Base-by-base conservation (phyloP, 371 early-diverging fungal species). In the Rhizomucor pusillus region DNA sequence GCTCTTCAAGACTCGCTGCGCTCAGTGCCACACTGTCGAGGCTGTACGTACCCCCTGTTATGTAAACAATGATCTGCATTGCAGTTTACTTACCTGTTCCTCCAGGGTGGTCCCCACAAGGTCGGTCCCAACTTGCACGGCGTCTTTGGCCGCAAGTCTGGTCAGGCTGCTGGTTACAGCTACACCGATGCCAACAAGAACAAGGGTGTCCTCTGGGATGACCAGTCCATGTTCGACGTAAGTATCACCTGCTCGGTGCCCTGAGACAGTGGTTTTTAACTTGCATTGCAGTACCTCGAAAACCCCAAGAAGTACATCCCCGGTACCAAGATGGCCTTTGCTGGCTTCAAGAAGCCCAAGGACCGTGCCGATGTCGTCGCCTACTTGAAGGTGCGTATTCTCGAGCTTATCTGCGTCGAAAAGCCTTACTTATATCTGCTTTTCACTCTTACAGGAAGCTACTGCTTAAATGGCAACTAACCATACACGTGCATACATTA, bases 1-100 rank as follows among this genome's bases (percentile, higher is more conserved):
- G 87, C 94, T 97, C 79, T 98, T 98, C 92, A 94, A 96, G 88
- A 97, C 97, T 65, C 92, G 98, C 60, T 98, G 98, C 67, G 94
- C 95, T 54, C 93, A 92, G 71, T 98, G 99, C 89, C 97, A 98
- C 88, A 95, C 94, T 60, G 88, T 93, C 39, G 95, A 95, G 64
- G 81, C 72, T 65, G 91, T 88, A 75, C 68, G 72, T 73, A 46
- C 44, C 50, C n/a, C 11, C 24, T 2, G 5, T 39, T 19, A 43
- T 13, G 10, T 12, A 52, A 24, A 19, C 11, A 29, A 35, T 29
- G 29, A 29, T 29, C 29, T 3, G 29, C 36, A 49, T 3, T 13
- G 2, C 2, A 0, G 35, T n/a, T n/a, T 49, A 49, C 29, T 50
- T 13, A 35, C 20, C 19, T 4, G 5, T 37, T 50, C 12, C 6